A percentile compares a stretch with the other conserved stretches of the same genome.
These are phyloP conservation scores for Teunomyces funiuensis DNA, from an alignment of 805 yeast species.

Conservation along the genomic window DNA sequence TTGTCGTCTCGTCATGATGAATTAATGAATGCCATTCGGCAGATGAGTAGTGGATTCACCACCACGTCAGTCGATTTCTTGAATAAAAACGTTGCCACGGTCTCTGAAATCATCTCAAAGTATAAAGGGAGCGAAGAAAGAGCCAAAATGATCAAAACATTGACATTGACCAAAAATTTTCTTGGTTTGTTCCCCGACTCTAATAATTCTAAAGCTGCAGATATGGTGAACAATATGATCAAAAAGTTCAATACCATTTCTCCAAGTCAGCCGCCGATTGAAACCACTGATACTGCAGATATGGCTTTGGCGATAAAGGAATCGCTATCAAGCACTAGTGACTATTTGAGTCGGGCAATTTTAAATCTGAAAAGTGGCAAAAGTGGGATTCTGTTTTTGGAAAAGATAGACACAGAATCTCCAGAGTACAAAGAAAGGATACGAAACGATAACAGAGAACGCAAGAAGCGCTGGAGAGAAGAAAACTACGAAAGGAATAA, in stretches of 20 bases:
- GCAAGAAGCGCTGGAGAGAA: constrained; percentile 84
- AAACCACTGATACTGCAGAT: constrained; percentile 12
- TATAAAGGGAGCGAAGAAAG: constrained; percentile 24
- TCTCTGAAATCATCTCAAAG: constrained; percentile 19
- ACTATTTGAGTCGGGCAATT: constrained; percentile 11
- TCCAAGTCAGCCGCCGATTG: background rate
- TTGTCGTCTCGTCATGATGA: constrained; percentile 13
- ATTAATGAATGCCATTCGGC: constrained; percentile 37
- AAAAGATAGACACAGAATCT: constrained; percentile 28
- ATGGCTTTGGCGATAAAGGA: constrained; percentile 10
- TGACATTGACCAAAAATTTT: constrained; percentile 32
- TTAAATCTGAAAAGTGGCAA: constrained; percentile 19
- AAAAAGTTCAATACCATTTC: constrained; percentile 12
- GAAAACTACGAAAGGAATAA: constrained; percentile 77
- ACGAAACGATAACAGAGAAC: constrained; percentile 66
- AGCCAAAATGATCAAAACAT: constrained; percentile 26
- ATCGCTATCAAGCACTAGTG: constrained; percentile 8
- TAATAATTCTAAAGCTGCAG: constrained; percentile 19
- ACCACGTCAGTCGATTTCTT: constrained; percentile 6
- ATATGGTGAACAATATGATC: constrained; percentile 25
- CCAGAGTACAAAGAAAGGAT: constrained; percentile 54
- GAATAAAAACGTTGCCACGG: constrained; percentile 8
- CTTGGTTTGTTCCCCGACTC: constrained; percentile 17
- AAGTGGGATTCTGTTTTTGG: constrained; percentile 14
- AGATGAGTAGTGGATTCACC: constrained; percentile 36